Evolutionary conservation across 2,329 filamentous ascomycete genomes (phyloP).

Genomic region (Monilinia fructigena): DNA sequence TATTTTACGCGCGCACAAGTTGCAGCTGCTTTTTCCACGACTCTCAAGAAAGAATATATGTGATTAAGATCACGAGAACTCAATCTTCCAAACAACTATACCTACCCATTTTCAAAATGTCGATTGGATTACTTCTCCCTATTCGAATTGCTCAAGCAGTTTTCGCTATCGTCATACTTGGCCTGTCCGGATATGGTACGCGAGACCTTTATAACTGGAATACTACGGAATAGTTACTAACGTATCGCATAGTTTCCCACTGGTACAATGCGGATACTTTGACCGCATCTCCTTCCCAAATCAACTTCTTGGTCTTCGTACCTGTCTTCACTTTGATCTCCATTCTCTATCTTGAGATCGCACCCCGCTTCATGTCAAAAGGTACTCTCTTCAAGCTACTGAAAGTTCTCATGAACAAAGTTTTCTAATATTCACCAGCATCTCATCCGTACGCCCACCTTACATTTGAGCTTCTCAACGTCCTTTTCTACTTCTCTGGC

Average conservation of each 20-base stretch:
- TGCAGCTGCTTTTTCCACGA: slow-evolving; percentile 26
- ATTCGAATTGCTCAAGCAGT: slow-evolving; percentile 49
- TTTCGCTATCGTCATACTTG: slow-evolving; percentile 48
- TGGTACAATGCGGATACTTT: slow-evolving; percentile 59
- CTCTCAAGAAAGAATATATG: slow-evolving; percentile 18
- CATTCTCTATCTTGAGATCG: slow-evolving; percentile 52
- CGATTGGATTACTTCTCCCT: slow-evolving; percentile 44
- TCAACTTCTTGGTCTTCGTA: slow-evolving; percentile 58
- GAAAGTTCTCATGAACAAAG: neutral
- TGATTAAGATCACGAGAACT: slow-evolving; percentile 17
- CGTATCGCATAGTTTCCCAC: slow-evolving; percentile 50
- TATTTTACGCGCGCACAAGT: slow-evolving; percentile 31
- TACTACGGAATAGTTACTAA: slow-evolving; percentile 28
- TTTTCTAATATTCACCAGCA: slow-evolving; percentile 35
- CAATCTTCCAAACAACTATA: neutral
- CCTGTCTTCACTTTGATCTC: slow-evolving; percentile 56
- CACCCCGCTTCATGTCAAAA: slow-evolving; percentile 44
- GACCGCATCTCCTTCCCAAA: slow-evolving; percentile 52
- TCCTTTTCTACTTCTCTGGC: slow-evolving; percentile 57
- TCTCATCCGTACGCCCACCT: slow-evolving; percentile 52
- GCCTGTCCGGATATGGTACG: slow-evolving; percentile 51
- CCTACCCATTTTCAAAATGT: slow-evolving; percentile 40
- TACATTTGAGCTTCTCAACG: slow-evolving; percentile 51
- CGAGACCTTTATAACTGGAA: neutral
- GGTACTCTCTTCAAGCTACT: slow-evolving; percentile 25